phyloP scores from a whole-genome alignment of 176 grass and related monocot genomes.

The Avena atlantica region DNA sequence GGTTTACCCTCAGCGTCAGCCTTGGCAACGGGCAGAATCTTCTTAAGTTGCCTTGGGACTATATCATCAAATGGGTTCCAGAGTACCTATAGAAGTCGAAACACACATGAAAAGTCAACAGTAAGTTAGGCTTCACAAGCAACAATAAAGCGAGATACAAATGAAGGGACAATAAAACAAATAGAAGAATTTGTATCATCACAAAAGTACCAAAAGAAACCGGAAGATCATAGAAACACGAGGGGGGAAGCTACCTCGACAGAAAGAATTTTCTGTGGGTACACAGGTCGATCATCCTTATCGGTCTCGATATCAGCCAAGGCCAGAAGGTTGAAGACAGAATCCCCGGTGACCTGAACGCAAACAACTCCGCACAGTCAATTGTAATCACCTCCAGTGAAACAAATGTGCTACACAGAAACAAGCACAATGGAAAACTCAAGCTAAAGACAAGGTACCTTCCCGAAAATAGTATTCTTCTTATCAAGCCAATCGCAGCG shows the following conservation, averaged over 20 bases:
- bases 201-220: conserved; percentile 21
- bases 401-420: conserved; percentile 19
- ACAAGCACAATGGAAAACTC: not conserved
- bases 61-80: conserved; percentile 99
- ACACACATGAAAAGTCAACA: not conserved
- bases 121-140: not conserved
- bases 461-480: conserved; percentile 93
- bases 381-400: conserved; percentile 1
- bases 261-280: conserved; percentile 84
- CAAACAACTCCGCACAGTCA: not conserved
- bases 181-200: not conserved
- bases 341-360: conserved; percentile 92
- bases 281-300: conserved; percentile 89
- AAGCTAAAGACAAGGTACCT: conserved; percentile 51
- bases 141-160: not conserved
- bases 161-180: conserved; percentile 14
- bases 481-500: conserved; percentile 91
- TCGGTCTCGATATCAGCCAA: conserved; percentile 90
- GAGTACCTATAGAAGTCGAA: conserved; percentile 67
- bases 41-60: conserved; percentile 74
- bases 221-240: not conserved
- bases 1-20: conserved; percentile 56
- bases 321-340: conserved; percentile 84
- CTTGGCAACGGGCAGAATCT: conserved; percentile 58
- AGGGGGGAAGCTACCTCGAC: conserved; percentile 69